Base-by-base conservation (phyloP, 148 eudicot species). In the Oxyria digyna region DNA sequence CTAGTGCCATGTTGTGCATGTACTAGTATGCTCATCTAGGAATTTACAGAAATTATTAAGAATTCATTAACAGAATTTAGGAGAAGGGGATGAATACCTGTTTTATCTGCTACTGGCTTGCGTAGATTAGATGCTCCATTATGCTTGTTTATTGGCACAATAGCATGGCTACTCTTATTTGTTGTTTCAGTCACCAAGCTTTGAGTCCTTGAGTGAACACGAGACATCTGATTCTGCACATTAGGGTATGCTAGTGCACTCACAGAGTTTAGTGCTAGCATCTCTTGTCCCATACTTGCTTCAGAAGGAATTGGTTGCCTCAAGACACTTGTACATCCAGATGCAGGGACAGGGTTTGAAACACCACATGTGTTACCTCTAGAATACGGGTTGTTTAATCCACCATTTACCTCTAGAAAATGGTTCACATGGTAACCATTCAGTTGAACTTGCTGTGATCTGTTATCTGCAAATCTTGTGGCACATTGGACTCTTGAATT, bases 251-350 rank as follows among this genome's bases (percentile, higher is more conserved):
- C 35, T 62, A 52, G 54, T 37, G 73, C 50, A 66, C 24, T 68
- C 7, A 31, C 38, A 42, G 72, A 64, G 59, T 48, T 72, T 69
- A 54, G 69, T 48, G 65, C 55, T 64, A 46, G 77, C 63, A 21
- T 40, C 62, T 62, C 67, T 33, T 20, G 49, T 42, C 18, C 33
- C 3, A 46, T 68, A 27, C 79, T 76, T 74, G 74, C 67, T 69
- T 64, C 73, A 37, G 78, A 67, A 72, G 73, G 23, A 57, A 20
- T n/a, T 20, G 70, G 67, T 31, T 79, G 76, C 73, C 70, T 63
- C 70, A 54, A 73, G 27, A 68, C 46, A 75, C 62, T 17, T 54
- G 54, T 52, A 23, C 52, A 27, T 42, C 43, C 42, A 13, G 63
- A 35, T 32, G 12, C 37, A 38, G 59, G 68, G 31, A 38, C 65